Conservation (phyloP, 2,329 filamentous ascomycete genomes). For the Aspergillus awamori region DNA sequence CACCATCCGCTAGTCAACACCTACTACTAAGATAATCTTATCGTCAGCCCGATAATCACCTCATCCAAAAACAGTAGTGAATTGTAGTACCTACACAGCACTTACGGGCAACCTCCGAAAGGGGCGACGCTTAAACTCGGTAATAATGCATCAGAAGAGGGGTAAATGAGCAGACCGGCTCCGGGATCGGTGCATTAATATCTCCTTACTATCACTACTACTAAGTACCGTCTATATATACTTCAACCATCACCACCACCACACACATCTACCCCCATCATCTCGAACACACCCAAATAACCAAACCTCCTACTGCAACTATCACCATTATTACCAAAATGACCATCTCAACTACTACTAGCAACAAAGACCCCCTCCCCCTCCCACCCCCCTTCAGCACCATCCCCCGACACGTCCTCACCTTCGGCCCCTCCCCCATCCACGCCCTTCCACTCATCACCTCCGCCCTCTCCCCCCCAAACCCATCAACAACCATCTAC, state of each 20-base stretch:
- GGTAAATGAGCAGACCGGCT: background rate
- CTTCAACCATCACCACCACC: background rate
- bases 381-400: constrained; percentile 65
- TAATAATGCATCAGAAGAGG: background rate
- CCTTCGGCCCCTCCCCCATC: constrained; percentile 70
- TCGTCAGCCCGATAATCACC: background rate
- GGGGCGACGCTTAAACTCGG: background rate
- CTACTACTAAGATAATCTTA: background rate
- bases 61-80: background rate
- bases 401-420: constrained; percentile 64
- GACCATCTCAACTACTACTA: background rate
- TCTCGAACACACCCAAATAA: background rate
- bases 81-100: no score
- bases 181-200: background rate
- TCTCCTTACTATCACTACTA: background rate
- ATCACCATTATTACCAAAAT: background rate
- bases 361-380: constrained; percentile 9
- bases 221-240: background rate
- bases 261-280: no score
- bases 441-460: constrained; percentile 68
- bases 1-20: background rate
- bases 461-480: constrained; percentile 54
- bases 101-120: background rate
- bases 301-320: background rate
- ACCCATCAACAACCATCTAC: constrained; percentile 57